phyloP scores from a whole-genome alignment of 2,329 filamentous ascomycete genomes.

The Penicillium decumbens region DNA sequence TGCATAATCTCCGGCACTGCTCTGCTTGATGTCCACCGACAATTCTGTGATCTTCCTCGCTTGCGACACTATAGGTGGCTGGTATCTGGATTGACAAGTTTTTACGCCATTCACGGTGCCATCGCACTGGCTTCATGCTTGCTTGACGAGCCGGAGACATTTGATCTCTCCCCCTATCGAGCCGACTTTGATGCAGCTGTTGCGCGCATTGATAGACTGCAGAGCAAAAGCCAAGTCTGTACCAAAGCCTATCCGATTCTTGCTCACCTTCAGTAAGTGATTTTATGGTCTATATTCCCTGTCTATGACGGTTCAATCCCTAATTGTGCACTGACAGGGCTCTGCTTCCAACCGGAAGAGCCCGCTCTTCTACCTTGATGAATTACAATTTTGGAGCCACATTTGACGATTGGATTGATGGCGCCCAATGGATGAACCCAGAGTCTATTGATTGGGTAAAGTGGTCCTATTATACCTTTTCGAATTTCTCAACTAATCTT shows the following conservation, averaged over 20 bases:
- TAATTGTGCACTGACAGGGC: background rate
- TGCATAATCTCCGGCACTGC: slow-evolving; percentile 21
- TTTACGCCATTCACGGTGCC: slow-evolving; percentile 28
- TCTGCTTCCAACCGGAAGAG: background rate
- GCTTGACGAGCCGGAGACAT: slow-evolving; percentile 1
- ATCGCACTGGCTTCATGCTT: slow-evolving; percentile 21
- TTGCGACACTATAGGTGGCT: slow-evolving; percentile 26
- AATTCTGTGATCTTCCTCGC: slow-evolving; percentile 17
- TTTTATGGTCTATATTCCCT: background rate
- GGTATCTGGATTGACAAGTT: slow-evolving; percentile 24
- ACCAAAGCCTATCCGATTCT: background rate
- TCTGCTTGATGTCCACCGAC: slow-evolving; percentile 22
- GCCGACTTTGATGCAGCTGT: background rate
- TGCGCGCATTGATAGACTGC: background rate
- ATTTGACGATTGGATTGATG: background rate
- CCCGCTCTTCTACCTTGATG: too few species aligned
- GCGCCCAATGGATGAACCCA: background rate
- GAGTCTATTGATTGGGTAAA: background rate
- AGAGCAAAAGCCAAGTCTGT: background rate
- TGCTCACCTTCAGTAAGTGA: background rate
- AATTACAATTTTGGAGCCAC: background rate
- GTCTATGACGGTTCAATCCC: background rate
- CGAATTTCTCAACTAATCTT: too few species aligned
- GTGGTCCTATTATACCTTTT: too few species aligned
- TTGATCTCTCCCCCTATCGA: background rate